Evolutionary conservation across 306 rosid genomes (phyloP).

Genomic region (Medicago arabica): DNA sequence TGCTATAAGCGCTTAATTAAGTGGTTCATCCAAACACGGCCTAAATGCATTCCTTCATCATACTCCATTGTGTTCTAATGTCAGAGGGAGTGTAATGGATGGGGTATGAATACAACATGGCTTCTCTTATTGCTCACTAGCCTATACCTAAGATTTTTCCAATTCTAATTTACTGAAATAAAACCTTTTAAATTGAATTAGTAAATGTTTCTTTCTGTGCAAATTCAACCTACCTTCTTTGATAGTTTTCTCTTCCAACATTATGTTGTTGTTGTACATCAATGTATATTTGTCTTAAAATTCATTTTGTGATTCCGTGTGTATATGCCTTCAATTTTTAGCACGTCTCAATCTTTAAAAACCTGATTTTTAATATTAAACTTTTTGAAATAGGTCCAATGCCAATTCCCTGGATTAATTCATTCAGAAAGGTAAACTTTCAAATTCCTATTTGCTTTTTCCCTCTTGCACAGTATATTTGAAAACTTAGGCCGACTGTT

Average conservation of each 20-base stretch:
- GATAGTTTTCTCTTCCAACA: slow-evolving; percentile 30
- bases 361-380: slow-evolving; percentile 32
- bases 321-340: slow-evolving; percentile 30
- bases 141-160: slow-evolving; percentile 10
- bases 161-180: slow-evolving; percentile 8
- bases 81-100: neutral
- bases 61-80: slow-evolving; percentile 13
- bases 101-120: neutral
- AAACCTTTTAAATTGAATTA: slow-evolving; percentile 6
- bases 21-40: neutral
- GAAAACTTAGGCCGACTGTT: slow-evolving; percentile 35
- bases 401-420: slow-evolving; percentile 75
- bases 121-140: neutral
- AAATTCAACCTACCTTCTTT: slow-evolving; percentile 23
- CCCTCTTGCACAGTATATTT: slow-evolving; percentile 29
- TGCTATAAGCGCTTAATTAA: neutral
- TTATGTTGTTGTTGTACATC: slow-evolving; percentile 13
- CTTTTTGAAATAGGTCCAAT: slow-evolving; percentile 60
- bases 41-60: neutral
- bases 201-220: slow-evolving; percentile 16
- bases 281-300: neutral
- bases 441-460: slow-evolving; percentile 3
- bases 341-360: slow-evolving; percentile 27
- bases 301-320: slow-evolving; percentile 19
- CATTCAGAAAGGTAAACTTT: slow-evolving; percentile 67